These are phyloP conservation scores for Aspergillus hancockii DNA, from an alignment of 495 filamentous ascomycete genomes.

Conservation along the genomic window DNA sequence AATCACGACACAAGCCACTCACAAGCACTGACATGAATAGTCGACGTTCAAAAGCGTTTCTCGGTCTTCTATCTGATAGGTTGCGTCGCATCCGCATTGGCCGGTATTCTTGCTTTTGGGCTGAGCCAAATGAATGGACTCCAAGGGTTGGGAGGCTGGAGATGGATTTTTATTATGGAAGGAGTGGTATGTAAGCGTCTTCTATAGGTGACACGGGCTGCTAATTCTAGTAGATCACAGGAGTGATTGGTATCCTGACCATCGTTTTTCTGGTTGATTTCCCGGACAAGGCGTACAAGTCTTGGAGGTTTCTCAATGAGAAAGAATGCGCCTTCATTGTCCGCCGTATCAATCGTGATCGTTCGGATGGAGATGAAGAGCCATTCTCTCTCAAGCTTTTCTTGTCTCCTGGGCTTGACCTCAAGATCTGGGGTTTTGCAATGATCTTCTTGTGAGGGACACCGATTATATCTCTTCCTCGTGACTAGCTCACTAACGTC, in stretches of 20 bases:
- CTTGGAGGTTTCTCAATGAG: slow-evolving; percentile 53
- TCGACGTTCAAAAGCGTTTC: slow-evolving; percentile 53
- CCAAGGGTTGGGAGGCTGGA: slow-evolving; percentile 55
- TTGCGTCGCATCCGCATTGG: slow-evolving; percentile 59
- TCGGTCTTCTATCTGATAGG: slow-evolving; percentile 65
- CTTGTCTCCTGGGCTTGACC: slow-evolving; percentile 48
- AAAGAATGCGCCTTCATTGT: slow-evolving; percentile 57
- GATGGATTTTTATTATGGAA: slow-evolving; percentile 67
- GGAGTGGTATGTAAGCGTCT: slow-evolving; percentile 39
- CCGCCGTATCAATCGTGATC: slow-evolving; percentile 58
- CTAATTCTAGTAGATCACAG: slow-evolving; percentile 36
- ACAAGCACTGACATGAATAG: slow-evolving; percentile 3
- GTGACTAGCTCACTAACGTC: not conserved
- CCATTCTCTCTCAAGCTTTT: slow-evolving; percentile 54
- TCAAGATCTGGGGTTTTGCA: slow-evolving; percentile 64
- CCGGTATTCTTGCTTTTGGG: slow-evolving; percentile 66
- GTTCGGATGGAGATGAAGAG: slow-evolving; percentile 52
- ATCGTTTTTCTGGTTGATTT: slow-evolving; percentile 61
- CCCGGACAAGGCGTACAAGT: slow-evolving; percentile 52
- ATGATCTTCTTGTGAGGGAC: slow-evolving; percentile 53
- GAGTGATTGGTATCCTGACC: slow-evolving; percentile 40
- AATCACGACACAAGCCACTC: not conserved
- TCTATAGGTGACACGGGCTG: not conserved
- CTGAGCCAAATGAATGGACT: slow-evolving; percentile 59
- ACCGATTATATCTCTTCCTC: not conserved